Evolutionary conservation across 73 alveolate genomes (phyloP), one percentile per base, ranked within the genome.

Genomic region (Uronychia setigera): DNA sequence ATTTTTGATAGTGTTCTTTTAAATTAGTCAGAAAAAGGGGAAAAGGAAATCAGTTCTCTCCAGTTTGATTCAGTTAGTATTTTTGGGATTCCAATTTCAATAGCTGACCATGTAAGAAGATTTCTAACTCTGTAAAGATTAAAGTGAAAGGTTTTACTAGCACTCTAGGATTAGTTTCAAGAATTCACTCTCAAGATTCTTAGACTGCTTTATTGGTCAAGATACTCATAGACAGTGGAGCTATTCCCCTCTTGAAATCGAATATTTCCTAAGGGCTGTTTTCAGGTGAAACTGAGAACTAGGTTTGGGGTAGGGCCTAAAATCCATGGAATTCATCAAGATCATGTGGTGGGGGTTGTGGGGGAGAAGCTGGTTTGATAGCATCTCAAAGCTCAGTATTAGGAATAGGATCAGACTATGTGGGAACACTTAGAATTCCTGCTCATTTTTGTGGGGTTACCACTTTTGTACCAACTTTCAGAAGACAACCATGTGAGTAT

Each of bases 281-380:
- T 77, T 60, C 96, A 87, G 82, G 74, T 33, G 94, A 94, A 59
- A 80, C 96, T 31, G 88, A 76, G 34, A 96, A 94, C 74, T 35
- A 79, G 32, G 74, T 93, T 1, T 94, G 86, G 88, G 98, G 98
- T 32, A 79, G 93, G 60, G 91, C 97, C 0, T 30, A 33, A 1
- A 95, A 96, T 75, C 98, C 98, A 0, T 80, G 84, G 78, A 93
- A 94, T 77, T 35, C 75, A 28, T 76, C 60, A 14, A 87, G 97
- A 46, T 77, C 93, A 29, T 60, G 91, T 1, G 98, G 98, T n/a
- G 96, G 96, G 1, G 58, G 92, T 28, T 83, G 92, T 31, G 98
- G 98, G 1, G 98, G 98, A 26, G 96, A 92, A 29, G 96, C 96
- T 74, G 98, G 92, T 5, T 78, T 93, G 26, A 80, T 93, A 27